These are phyloP conservation scores for Obba rivulosa DNA, from an alignment of 768 basidiomycete genomes.

Conservation along the genomic window DNA sequence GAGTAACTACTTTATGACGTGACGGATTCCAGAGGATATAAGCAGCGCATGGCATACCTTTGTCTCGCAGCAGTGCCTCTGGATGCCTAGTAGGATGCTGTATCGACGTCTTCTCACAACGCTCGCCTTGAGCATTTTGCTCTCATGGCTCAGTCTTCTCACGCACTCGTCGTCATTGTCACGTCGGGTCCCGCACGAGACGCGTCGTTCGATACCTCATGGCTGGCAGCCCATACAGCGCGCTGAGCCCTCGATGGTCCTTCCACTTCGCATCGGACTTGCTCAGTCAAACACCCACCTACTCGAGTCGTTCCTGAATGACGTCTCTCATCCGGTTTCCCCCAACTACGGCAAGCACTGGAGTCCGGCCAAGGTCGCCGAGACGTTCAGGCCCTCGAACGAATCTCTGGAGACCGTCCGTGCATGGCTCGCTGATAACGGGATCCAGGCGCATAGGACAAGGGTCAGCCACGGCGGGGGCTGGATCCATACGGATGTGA, in stretches of 20 bases:
- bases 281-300: slow-evolving; percentile 39
- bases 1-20: too few relatives aligned
- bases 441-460: slow-evolving; percentile 1
- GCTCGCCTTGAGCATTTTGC: too few relatives aligned
- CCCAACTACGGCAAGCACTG: slow-evolving; percentile 47
- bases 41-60: too few relatives aligned
- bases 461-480: slow-evolving; percentile 35
- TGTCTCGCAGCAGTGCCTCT: too few relatives aligned
- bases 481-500: slow-evolving; percentile 39
- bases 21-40: too few relatives aligned
- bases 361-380: slow-evolving; percentile 36
- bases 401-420: slow-evolving; percentile 37
- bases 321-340: slow-evolving; percentile 46
- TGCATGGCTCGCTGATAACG: slow-evolving; percentile 31
- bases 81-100: too few relatives aligned
- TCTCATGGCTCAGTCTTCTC: too few relatives aligned
- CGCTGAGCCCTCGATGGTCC: slow-evolving; percentile 26
- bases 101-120: too few relatives aligned
- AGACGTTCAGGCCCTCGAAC: slow-evolving; percentile 38
- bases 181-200: not conserved
- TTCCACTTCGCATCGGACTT: slow-evolving; percentile 46
- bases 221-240: slow-evolving; percentile 37
- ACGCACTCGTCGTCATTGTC: not conserved
- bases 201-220: not conserved
- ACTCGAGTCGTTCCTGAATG: slow-evolving; percentile 39